Conservation (phyloP, 1,139 yeast species). For the Yamadazyma conglobata region DNA sequence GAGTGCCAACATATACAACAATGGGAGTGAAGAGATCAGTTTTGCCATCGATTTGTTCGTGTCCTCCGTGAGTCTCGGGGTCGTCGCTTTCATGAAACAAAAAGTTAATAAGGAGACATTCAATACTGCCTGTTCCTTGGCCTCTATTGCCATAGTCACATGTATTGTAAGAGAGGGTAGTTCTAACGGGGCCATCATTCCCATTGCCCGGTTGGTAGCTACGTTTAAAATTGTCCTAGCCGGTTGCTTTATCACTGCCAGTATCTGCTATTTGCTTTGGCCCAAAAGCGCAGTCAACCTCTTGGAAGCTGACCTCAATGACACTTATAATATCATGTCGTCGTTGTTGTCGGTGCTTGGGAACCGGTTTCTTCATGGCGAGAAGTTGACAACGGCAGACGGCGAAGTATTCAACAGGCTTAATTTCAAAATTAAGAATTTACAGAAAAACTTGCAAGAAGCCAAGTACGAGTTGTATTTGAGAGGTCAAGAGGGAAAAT, state of each 20-base stretch:
- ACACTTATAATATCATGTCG: constrained; percentile 53
- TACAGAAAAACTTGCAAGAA: constrained; percentile 53
- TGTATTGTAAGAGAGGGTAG: constrained; percentile 79
- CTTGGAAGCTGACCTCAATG: constrained; percentile 47
- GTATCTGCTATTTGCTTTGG: constrained; percentile 59
- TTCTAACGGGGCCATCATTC: constrained; percentile 57
- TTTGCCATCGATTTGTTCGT: constrained; percentile 54
- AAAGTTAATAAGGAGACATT: constrained; percentile 65
- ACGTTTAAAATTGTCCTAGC: constrained; percentile 56
- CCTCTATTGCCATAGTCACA: constrained; percentile 68
- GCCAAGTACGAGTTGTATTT: constrained; percentile 57
- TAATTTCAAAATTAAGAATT: constrained; percentile 34
- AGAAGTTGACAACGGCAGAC: constrained; percentile 38
- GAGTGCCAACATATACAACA: constrained; percentile 44
- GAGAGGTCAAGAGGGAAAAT: constrained; percentile 56
- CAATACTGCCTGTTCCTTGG: constrained; percentile 77
- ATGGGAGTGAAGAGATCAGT: constrained; percentile 50
- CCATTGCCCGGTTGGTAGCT: constrained; percentile 52
- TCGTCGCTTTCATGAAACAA: constrained; percentile 68
- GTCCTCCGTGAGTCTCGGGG: constrained; percentile 57
- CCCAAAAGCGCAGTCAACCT: constrained; percentile 56
- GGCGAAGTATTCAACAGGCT: constrained; percentile 33
- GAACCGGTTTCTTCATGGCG: constrained; percentile 53
- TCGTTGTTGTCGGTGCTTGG: constrained; percentile 48
- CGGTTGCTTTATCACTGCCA: constrained; percentile 60